A percentile compares a stretch with the other conserved stretches of the same genome.
These are phyloP conservation scores for Chytridiales sp. DNA, from an alignment of 371 early-diverging fungal species.

Conservation along the genomic window DNA sequence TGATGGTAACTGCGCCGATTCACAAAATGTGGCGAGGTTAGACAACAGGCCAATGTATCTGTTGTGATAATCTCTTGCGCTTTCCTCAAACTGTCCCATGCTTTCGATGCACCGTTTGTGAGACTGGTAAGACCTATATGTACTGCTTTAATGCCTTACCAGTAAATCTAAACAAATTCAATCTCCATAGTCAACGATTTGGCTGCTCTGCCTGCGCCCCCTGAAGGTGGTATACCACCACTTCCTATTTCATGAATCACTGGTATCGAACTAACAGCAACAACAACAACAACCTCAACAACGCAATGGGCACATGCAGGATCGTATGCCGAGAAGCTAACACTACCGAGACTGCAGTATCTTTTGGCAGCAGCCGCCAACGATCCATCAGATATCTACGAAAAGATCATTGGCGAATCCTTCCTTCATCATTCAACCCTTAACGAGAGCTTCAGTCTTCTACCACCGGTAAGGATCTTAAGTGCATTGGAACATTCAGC, in stretches of 20 bases:
- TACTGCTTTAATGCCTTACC: background rate
- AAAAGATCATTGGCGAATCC: conserved; percentile 56
- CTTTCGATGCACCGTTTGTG: conserved; percentile 90
- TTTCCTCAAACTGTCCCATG: conserved; percentile 68
- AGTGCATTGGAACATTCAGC: background rate
- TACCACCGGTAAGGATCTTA: conserved; percentile 7
- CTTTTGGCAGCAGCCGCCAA: background rate
- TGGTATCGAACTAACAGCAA: too few relatives aligned
- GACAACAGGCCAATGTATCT: conserved; percentile 52
- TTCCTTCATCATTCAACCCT: conserved; percentile 68
- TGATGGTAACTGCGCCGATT: too few relatives aligned
- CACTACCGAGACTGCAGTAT: background rate
- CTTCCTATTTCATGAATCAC: too few relatives aligned
- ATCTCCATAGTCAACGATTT: conserved; percentile 27
- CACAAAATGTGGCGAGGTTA: too few relatives aligned
- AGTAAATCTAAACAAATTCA: background rate
- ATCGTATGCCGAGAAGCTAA: conserved; percentile 10
- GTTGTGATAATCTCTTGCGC: conserved; percentile 66
- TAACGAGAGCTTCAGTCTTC: conserved; percentile 70
- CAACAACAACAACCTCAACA: too few relatives aligned
- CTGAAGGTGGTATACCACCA: conserved; percentile 9
- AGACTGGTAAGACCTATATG: conserved; percentile 66
- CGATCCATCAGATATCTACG: conserved; percentile 26
- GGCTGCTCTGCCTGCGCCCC: conserved; percentile 13
- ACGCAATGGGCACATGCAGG: conserved; percentile 1